Evolutionary conservation across 257 asterid species (phyloP).

Genomic region (Euphrasia confusa): DNA sequence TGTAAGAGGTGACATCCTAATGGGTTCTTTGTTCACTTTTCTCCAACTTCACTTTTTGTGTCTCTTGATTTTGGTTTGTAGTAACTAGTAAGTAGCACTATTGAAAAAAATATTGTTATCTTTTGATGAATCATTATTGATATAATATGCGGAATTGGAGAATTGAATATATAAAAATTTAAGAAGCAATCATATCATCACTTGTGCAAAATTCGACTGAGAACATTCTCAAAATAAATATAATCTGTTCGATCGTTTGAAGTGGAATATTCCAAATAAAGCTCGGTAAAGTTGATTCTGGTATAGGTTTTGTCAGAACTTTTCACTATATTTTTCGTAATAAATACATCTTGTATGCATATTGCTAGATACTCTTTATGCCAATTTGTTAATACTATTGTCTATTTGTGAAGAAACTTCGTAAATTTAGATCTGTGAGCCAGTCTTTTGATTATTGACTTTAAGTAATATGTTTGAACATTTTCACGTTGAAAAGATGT

Average conservation of each 20-base stretch:
- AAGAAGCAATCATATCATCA: neutral
- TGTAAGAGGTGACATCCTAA: slow-evolving; percentile 2
- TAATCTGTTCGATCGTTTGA: neutral
- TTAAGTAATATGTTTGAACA: neutral
- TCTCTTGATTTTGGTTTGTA: neutral
- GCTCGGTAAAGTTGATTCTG: neutral
- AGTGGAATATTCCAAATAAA: slow-evolving; percentile 1
- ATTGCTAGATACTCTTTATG: neutral
- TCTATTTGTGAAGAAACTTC: neutral
- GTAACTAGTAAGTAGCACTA: neutral
- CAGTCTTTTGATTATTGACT: neutral
- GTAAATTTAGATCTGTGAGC: neutral
- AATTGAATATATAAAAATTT: neutral
- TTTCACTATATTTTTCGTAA: neutral
- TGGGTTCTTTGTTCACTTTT: slow-evolving; percentile 18
- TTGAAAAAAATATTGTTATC: neutral
- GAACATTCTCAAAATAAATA: neutral
- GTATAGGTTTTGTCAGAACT: neutral
- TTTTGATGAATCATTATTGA: slow-evolving; percentile 15
- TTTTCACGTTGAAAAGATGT: neutral
- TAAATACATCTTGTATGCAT: neutral
- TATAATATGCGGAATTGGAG: slow-evolving; percentile 3
- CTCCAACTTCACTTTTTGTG: slow-evolving; percentile 1
- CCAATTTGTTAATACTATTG: neutral
- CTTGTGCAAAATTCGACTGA: neutral